phyloP scores from a whole-genome alignment of 1,284 basidiomycete species.

The Golubevia sp. region DNA sequence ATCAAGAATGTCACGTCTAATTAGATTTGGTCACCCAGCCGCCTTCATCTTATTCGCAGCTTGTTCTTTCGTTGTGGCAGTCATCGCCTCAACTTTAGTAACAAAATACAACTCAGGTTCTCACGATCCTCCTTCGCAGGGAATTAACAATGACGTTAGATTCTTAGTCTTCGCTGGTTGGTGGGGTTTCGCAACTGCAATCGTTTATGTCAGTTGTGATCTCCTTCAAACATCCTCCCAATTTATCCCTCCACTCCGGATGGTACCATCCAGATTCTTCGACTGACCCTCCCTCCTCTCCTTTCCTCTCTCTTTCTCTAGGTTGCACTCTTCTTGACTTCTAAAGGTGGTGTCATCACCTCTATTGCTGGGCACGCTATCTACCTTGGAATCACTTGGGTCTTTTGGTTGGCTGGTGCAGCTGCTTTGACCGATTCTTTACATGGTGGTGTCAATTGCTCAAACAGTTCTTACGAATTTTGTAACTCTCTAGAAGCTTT shows the following conservation, averaged over 20 bases:
- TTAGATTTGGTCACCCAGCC: conserved; percentile 51
- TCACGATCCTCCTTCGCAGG: background rate
- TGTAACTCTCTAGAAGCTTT: conserved; percentile 52
- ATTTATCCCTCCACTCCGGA: no score
- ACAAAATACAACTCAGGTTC: conserved; percentile 34
- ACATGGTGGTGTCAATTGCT: conserved; percentile 14
- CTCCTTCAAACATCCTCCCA: background rate
- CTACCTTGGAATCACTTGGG: conserved; percentile 45
- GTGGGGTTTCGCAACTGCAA: conserved; percentile 52
- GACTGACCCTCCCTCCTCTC: background rate
- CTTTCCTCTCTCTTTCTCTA: conserved; percentile 6
- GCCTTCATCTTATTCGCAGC: conserved; percentile 41
- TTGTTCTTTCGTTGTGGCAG: conserved; percentile 46
- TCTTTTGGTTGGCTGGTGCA: conserved; percentile 53
- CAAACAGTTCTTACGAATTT: conserved; percentile 21
- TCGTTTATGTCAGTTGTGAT: conserved; percentile 42
- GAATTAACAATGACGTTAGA: conserved; percentile 19
- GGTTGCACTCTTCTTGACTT: conserved; percentile 52
- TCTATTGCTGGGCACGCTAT: conserved; percentile 57
- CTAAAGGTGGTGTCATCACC: conserved; percentile 50
- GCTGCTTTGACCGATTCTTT: conserved; percentile 45
- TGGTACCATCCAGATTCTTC: no score
- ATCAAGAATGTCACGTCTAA: background rate
- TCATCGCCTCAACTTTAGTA: conserved; percentile 48
- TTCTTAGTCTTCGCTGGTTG: conserved; percentile 54